phyloP scores from a whole-genome alignment of 2,329 filamentous ascomycete genomes.

The Magnaporthiopsis rhizophila region DNA sequence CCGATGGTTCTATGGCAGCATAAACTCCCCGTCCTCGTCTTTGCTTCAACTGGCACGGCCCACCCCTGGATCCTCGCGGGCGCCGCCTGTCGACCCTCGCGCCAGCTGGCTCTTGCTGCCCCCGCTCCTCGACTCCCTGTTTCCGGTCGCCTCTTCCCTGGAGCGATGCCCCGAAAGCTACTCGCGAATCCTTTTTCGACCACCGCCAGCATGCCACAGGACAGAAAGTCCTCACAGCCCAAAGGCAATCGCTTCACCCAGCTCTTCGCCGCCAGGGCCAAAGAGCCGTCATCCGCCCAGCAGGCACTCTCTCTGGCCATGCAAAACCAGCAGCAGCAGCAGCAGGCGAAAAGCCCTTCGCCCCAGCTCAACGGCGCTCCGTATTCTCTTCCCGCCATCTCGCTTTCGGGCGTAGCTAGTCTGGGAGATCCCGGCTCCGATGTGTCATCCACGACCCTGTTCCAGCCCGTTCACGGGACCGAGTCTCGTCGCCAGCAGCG shows the following conservation, averaged over 20 bases:
- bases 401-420: constrained; percentile 55
- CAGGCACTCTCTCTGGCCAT: constrained; percentile 42
- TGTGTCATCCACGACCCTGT: constrained; percentile 68
- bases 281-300: constrained; percentile 56
- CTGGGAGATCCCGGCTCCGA: constrained; percentile 62
- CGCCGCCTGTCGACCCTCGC: neutral
- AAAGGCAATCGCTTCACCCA: constrained; percentile 73
- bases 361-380: constrained; percentile 30
- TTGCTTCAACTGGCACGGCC: neutral
- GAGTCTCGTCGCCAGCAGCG: constrained; percentile 69
- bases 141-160: constrained; percentile 9
- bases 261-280: constrained; percentile 72
- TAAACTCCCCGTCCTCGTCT: neutral
- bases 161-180: constrained; percentile 50
- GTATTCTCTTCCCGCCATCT: constrained; percentile 77
- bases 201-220: constrained; percentile 39
- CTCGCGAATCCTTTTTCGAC: constrained; percentile 48
- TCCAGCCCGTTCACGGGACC: constrained; percentile 78
- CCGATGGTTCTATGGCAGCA: neutral
- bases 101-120: neutral
- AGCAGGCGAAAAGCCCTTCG: constrained; percentile 48
- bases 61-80: neutral
- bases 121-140: constrained; percentile 9
- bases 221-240: constrained; percentile 52
- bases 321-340: constrained; percentile 29